These are phyloP conservation scores for Komagataella mondaviorum DNA, from an alignment of 805 yeast species.

Conservation along the genomic window DNA sequence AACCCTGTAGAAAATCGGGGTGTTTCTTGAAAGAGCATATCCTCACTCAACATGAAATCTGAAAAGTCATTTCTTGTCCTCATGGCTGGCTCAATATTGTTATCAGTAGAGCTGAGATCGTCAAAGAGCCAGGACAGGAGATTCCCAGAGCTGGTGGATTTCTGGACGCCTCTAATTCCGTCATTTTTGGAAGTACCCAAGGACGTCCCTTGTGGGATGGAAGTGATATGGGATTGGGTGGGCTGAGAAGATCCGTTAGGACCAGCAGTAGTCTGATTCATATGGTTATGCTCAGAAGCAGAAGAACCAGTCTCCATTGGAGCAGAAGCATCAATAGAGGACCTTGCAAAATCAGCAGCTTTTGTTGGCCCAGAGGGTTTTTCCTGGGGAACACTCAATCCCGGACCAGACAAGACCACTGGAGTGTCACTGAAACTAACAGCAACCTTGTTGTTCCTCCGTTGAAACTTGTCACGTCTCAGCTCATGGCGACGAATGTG, in stretches of 20 bases:
- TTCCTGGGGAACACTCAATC: neutral
- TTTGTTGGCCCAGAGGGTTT: neutral
- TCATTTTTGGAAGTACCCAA: neutral
- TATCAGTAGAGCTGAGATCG: neutral
- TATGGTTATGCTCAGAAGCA: neutral
- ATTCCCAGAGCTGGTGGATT: neutral
- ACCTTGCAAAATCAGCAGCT: neutral
- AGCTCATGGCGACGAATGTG: slow-evolving; percentile 28
- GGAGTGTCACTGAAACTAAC: neutral
- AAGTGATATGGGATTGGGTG: neutral
- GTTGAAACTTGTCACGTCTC: neutral
- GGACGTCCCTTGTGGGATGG: neutral
- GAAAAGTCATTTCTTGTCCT: neutral
- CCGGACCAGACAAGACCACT: neutral
- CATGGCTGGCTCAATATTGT: neutral
- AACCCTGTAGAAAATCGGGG: neutral
- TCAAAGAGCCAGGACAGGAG: slow-evolving; percentile 3
- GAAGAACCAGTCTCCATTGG: neutral
- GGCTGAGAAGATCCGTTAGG: neutral
- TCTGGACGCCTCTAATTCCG: neutral
- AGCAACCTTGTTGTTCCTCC: neutral
- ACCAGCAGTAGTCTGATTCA: neutral
- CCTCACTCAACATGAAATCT: neutral
- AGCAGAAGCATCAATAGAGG: neutral
- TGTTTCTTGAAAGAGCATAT: neutral